phyloP scores from a whole-genome alignment of 306 rosid genomes.

The Cajanus cajan region DNA sequence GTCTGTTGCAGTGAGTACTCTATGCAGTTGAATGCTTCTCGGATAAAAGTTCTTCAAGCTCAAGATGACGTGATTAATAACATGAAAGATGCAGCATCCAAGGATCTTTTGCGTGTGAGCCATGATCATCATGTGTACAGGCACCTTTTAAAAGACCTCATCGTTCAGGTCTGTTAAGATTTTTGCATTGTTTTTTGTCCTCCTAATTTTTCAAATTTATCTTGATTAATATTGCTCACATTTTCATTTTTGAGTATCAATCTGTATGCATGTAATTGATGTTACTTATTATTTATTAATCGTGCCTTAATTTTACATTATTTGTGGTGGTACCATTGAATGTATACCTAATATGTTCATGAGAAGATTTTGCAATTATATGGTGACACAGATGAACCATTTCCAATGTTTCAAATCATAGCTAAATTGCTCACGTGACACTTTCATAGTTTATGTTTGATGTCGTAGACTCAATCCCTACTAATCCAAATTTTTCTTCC shows the following conservation, averaged over 20 bases:
- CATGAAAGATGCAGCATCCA: conserved; percentile 84
- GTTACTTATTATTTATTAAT: neutral
- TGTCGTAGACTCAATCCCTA: neutral
- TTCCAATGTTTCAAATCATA: conserved; percentile 3
- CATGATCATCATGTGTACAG: conserved; percentile 53
- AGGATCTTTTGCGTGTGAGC: conserved; percentile 78
- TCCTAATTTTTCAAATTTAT: neutral
- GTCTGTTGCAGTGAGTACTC: conserved; percentile 84
- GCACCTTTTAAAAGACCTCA: conserved; percentile 69
- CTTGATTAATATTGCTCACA: neutral
- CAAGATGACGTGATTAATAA: conserved; percentile 84
- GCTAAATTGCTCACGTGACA: neutral
- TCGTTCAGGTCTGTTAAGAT: conserved; percentile 69
- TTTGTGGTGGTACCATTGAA: neutral
- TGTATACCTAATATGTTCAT: neutral
- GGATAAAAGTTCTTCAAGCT: conserved; percentile 96
- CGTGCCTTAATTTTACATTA: neutral
- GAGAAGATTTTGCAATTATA: neutral
- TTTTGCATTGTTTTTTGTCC: neutral
- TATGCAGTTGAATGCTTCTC: conserved; percentile 89
- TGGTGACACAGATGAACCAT: neutral
- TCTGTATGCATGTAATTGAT: neutral
- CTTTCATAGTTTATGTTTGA: neutral
- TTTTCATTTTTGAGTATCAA: neutral
- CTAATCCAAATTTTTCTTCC: neutral